Evolutionary conservation across 768 basidiomycete species (phyloP).

Genomic region (Naganishia antarctica): DNA sequence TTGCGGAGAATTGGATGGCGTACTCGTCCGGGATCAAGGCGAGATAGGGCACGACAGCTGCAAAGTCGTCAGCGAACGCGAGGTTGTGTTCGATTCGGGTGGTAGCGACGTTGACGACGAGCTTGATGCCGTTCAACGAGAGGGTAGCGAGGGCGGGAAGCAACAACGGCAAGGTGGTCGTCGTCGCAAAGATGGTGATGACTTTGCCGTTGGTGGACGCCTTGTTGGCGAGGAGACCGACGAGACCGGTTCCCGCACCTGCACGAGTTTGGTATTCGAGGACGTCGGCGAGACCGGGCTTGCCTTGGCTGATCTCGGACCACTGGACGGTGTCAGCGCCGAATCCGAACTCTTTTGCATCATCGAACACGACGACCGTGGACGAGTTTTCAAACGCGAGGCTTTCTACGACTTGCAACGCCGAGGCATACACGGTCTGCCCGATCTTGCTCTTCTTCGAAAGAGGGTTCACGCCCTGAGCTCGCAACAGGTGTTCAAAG

Average conservation of each 20-base stretch:
- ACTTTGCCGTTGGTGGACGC: slow-evolving; percentile 28
- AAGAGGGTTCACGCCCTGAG: slow-evolving; percentile 31
- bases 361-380: slow-evolving; percentile 46
- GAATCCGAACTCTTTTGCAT: slow-evolving; percentile 44
- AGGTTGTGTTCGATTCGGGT: slow-evolving; percentile 62
- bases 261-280: slow-evolving; percentile 72
- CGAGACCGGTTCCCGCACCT: slow-evolving; percentile 74
- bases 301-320: slow-evolving; percentile 21
- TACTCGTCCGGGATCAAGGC: slow-evolving; percentile 63
- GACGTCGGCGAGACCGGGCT: slow-evolving; percentile 47
- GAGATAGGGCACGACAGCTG: slow-evolving; percentile 58
- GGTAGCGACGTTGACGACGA: slow-evolving; percentile 78
- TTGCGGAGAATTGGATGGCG: slow-evolving; percentile 73
- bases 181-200: slow-evolving; percentile 60
- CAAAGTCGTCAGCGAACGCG: slow-evolving; percentile 70
- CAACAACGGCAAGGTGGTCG: slow-evolving; percentile 77
- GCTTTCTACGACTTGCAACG: slow-evolving; percentile 41
- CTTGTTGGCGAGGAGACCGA: slow-evolving; percentile 53
- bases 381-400: slow-evolving; percentile 37
- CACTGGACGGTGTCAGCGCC: slow-evolving; percentile 32
- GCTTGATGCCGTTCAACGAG: slow-evolving; percentile 61
- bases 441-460: slow-evolving; percentile 31
- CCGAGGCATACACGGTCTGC: slow-evolving; percentile 37
- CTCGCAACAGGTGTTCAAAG: slow-evolving; percentile 34
- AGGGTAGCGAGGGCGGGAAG: slow-evolving; percentile 69